A percentile compares a stretch with the other conserved stretches of the same genome.
Conservation (phyloP, 345 rosid species). For the Murraya paniculata region DNA sequence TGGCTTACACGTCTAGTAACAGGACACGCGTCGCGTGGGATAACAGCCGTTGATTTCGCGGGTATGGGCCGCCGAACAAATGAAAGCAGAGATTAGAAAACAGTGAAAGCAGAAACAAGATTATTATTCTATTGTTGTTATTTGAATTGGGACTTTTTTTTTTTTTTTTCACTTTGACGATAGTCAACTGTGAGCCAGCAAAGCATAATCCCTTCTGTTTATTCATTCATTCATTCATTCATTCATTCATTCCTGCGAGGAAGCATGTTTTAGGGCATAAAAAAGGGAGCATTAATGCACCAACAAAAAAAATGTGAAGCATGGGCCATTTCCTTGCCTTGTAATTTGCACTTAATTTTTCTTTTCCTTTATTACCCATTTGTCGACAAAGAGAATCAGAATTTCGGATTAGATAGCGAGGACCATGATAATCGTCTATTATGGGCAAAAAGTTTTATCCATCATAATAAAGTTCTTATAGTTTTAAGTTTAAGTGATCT, state of each 20-base stretch:
- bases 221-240: too few species aligned
- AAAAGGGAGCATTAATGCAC: not conserved
- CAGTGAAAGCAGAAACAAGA: not conserved
- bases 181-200: conserved; percentile 14
- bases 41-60: not conserved
- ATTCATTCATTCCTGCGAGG: not conserved
- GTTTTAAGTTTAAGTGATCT: too few species aligned
- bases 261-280: conserved; percentile 31
- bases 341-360: not conserved
- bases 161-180: conserved; percentile 27
- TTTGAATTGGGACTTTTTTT: not conserved
- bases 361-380: not conserved
- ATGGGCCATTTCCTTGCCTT: not conserved
- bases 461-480: not conserved
- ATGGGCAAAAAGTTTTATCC: not conserved
- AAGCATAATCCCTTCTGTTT: conserved; percentile 14
- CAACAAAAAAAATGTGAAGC: not conserved
- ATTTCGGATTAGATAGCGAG: not conserved
- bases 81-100: not conserved
- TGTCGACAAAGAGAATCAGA: not conserved
- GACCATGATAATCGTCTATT: not conserved
- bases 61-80: conserved; percentile 1
- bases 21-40: not conserved
- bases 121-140: not conserved
- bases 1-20: conserved; percentile 12